These are phyloP conservation scores for Ballota nigra DNA, from an alignment of 257 asterid species.

Conservation along the genomic window DNA sequence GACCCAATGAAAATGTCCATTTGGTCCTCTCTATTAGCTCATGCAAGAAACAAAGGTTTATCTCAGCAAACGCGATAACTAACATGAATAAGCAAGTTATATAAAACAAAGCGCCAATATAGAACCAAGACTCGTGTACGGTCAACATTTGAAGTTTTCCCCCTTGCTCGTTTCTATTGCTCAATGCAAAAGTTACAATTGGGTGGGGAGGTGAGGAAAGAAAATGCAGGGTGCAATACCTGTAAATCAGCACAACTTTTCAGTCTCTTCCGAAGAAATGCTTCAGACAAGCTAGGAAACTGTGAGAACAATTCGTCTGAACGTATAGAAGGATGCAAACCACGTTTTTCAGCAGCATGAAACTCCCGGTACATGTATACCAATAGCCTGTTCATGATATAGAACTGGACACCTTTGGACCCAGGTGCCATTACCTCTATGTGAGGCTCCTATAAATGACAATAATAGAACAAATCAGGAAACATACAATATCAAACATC, in stretches of 20 bases:
- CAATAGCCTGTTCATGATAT: slow-evolving; percentile 84
- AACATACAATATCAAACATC: slow-evolving; percentile 19
- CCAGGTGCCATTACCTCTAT: slow-evolving; percentile 95
- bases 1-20: slow-evolving; percentile 76
- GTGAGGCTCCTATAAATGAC: slow-evolving; percentile 78
- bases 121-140: slow-evolving; percentile 1
- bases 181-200: neutral
- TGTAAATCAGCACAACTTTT: slow-evolving; percentile 86
- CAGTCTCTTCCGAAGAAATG: slow-evolving; percentile 79
- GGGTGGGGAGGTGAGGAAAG: neutral
- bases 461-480: slow-evolving; percentile 25
- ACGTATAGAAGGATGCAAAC: slow-evolving; percentile 72
- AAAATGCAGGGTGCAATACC: slow-evolving; percentile 42
- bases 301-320: slow-evolving; percentile 76
- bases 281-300: slow-evolving; percentile 80
- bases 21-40: slow-evolving; percentile 60
- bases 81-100: slow-evolving; percentile 13
- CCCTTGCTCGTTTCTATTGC: neutral
- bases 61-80: slow-evolving; percentile 10
- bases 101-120: neutral
- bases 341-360: slow-evolving; percentile 76
- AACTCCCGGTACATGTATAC: slow-evolving; percentile 92
- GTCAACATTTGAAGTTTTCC: neutral
- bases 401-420: slow-evolving; percentile 75
- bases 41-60: slow-evolving; percentile 19